These are phyloP conservation scores for Leptodontidium sp. DNA, from an alignment of 2,329 filamentous ascomycete species.

Conservation along the genomic window DNA sequence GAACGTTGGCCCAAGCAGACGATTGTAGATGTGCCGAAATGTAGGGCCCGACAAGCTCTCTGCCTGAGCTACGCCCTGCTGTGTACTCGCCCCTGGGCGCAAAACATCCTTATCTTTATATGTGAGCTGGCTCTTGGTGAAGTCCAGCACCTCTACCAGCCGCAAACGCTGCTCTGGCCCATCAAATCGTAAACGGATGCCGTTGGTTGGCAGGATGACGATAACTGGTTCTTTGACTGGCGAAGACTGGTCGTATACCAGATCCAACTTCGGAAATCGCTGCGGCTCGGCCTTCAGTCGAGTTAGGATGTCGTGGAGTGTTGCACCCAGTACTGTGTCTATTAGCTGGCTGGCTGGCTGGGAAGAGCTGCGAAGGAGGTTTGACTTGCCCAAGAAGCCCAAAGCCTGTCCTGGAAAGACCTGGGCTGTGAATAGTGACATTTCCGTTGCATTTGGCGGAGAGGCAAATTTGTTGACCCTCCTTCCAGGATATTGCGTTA, in stretches of 20 bases:
- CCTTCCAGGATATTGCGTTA: background rate
- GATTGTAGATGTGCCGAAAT: slow-evolving; percentile 91
- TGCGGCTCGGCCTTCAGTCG: slow-evolving; percentile 88
- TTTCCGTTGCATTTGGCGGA: slow-evolving; percentile 37
- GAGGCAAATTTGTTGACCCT: slow-evolving; percentile 18
- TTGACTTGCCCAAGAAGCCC: slow-evolving; percentile 51
- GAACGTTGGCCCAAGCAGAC: slow-evolving; percentile 92
- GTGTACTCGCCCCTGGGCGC: slow-evolving; percentile 60
- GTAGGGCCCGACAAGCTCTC: slow-evolving; percentile 66
- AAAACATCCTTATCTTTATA: slow-evolving; percentile 85
- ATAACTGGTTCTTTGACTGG: slow-evolving; percentile 80
- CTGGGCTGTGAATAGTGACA: slow-evolving; percentile 64
- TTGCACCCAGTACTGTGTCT: slow-evolving; percentile 81
- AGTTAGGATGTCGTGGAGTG: slow-evolving; percentile 87
- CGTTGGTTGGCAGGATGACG: slow-evolving; percentile 82
- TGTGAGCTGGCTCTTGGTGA: slow-evolving; percentile 81
- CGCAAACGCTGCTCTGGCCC: slow-evolving; percentile 91
- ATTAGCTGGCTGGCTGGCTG: slow-evolving; percentile 28
- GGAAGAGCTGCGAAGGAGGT: slow-evolving; percentile 7
- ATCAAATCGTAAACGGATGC: slow-evolving; percentile 90
- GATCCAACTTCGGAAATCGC: slow-evolving; percentile 81
- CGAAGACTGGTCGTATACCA: slow-evolving; percentile 78
- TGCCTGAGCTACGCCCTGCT: slow-evolving; percentile 41
- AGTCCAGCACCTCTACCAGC: slow-evolving; percentile 90
- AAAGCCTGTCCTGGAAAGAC: slow-evolving; percentile 72